Evolutionary conservation across 148 eudicot genomes (phyloP), one percentile per base, ranked within the genome.

Genomic region (Amaranthus palmeri): DNA sequence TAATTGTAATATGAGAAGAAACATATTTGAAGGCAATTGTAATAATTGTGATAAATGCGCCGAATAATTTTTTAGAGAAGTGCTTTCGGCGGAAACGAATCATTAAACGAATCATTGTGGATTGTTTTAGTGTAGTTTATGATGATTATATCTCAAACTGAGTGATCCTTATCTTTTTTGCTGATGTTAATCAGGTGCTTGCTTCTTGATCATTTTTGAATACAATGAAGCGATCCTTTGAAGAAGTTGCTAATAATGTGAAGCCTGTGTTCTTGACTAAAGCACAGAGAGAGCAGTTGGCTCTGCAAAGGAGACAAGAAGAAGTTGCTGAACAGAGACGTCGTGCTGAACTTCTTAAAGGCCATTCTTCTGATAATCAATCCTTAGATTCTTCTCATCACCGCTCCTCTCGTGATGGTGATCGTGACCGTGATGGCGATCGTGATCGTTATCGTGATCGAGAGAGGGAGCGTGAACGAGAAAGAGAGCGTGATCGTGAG

Each of bases 231-330:
- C 55, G 75, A 61, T 64, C 81, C 51, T 44, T 76, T 54, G 80
- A 77, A 54, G 85, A 84, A 65, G 69, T 68, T 67, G 71, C 77
- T 51, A 70, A 9, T 70, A 46, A 8, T 49, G 56, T 70, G 60
- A 85, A 83, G 72, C 88, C 88, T n/a, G 84, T 81, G 6, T 86
- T 86, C 69, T 80, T 86, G 58, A 81, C 86, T 40, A 86, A 83
- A 77, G 83, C 83, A 41, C 81, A 83, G 46, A 77, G 86, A 59
- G 85, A 86, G 80, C 78, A 86, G 67, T 55, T 86, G 48, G 85
- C 88, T 69, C 70, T 86, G 10, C 81, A 83, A 47, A 80, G 81
- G 17, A 77, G 88, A 46, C 75, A 83, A 67, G 83, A 81, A 46
- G 76, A 72, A 75, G 54, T 69, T 6, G 78, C 74, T 15, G 86